Evolutionary conservation across 169 alveolate genomes (phyloP).

Genomic region (Blepharisma undulans): DNA sequence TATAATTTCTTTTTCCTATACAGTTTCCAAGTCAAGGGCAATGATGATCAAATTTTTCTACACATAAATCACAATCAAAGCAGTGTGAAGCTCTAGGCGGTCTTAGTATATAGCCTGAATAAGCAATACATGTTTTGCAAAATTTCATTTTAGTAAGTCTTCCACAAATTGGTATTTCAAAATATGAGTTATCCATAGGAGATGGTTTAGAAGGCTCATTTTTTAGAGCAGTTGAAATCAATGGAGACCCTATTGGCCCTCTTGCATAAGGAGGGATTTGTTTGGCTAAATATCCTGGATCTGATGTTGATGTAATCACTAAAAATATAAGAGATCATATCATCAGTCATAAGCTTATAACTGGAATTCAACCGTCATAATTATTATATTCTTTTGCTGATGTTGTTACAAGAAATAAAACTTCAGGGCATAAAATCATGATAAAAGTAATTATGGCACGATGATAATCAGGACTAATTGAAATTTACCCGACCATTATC

Average conservation of each 20-base stretch:
- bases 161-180: background rate
- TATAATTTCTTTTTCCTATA: slow-evolving; percentile 86
- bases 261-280: slow-evolving; percentile 14
- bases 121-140: slow-evolving; percentile 74
- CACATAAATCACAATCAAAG: slow-evolving; percentile 89
- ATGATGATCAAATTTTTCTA: slow-evolving; percentile 94
- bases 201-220: background rate
- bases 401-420: background rate
- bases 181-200: background rate
- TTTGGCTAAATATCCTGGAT: slow-evolving; percentile 28
- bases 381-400: background rate
- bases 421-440: background rate
- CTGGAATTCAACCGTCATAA: background rate
- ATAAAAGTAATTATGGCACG: slow-evolving; percentile 3
- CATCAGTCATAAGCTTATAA: background rate
- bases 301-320: background rate
- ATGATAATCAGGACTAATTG: background rate
- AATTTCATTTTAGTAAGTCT: background rate
- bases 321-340: background rate
- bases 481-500: slow-evolving; percentile 3
- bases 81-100: slow-evolving; percentile 94
- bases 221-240: background rate
- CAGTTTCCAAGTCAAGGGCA: slow-evolving; percentile 95
- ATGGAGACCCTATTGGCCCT: slow-evolving; percentile 6
- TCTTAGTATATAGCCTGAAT: slow-evolving; percentile 47